Conservation (phyloP, 495 filamentous ascomycete genomes). For the Trypethelium eluteriae region DNA sequence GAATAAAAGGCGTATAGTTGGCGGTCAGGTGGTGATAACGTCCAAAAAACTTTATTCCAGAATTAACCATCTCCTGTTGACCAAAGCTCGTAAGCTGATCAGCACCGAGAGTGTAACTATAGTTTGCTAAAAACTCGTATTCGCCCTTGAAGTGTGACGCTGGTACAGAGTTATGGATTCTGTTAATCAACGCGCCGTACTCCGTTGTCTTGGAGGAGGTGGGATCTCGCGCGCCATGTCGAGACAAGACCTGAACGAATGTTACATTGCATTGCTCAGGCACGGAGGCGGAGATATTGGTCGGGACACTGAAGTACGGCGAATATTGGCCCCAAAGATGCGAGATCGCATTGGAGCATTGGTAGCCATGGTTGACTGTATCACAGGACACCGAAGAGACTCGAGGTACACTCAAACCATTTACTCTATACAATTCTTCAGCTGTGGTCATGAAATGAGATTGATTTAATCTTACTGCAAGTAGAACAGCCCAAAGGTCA, state of each 20-base stretch:
- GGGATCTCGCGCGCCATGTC: conserved; percentile 79
- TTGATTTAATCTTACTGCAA: not conserved
- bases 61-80: conserved; percentile 63
- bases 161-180: conserved; percentile 52
- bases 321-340: conserved; percentile 80
- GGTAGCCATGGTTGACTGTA: conserved; percentile 53
- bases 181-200: conserved; percentile 51
- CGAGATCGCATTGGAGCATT: conserved; percentile 51
- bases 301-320: conserved; percentile 67
- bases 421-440: not conserved
- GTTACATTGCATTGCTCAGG: conserved; percentile 61
- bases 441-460: not conserved
- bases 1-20: conserved; percentile 57
- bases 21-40: conserved; percentile 56
- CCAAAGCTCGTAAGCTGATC: conserved; percentile 70
- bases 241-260: conserved; percentile 70
- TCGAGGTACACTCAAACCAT: not conserved
- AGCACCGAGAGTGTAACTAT: conserved; percentile 63
- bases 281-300: conserved; percentile 47
- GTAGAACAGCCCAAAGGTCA: not conserved
- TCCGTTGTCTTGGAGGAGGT: conserved; percentile 50
- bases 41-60: conserved; percentile 63
- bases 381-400: conserved; percentile 43
- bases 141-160: conserved; percentile 43
- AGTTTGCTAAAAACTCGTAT: conserved; percentile 58